A percentile compares a stretch with the other conserved stretches of the same genome.
Conservation (phyloP, 257 asterid genomes). For the Nicotiana obtusifolia region DNA sequence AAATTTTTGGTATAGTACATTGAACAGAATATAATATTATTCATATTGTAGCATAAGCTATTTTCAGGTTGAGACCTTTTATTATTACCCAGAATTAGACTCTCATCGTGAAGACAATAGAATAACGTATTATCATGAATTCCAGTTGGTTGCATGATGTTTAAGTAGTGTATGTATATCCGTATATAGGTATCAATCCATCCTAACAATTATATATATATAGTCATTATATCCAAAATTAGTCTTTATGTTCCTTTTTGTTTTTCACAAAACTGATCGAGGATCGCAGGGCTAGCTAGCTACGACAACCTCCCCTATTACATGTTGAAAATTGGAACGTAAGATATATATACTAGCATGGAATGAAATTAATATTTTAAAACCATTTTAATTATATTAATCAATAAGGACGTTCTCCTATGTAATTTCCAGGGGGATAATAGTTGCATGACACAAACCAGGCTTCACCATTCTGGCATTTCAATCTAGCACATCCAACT, state of each 20-base stretch:
- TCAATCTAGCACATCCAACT: conserved; percentile 27
- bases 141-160: no score
- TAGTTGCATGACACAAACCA: conserved; percentile 28
- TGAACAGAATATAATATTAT: no score
- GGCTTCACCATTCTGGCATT: neutral
- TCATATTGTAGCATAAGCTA: neutral
- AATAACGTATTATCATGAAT: no score
- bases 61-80: neutral
- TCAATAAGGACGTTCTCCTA: conserved; percentile 22
- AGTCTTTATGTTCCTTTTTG: neutral
- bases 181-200: no score
- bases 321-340: neutral
- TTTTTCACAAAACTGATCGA: neutral
- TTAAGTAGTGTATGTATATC: no score
- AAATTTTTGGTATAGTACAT: no score
- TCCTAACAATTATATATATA: neutral
- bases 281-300: neutral
- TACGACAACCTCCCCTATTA: neutral
- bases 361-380: neutral
- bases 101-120: neutral
- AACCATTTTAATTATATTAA: neutral
- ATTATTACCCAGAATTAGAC: neutral
- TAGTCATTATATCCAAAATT: no score
- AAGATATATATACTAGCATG: neutral
- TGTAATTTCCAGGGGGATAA: conserved; percentile 28